Evolutionary conservation across 441 rosid genomes (phyloP), one percentile per base, ranked within the genome.

Genomic region (Brassica balearica): DNA sequence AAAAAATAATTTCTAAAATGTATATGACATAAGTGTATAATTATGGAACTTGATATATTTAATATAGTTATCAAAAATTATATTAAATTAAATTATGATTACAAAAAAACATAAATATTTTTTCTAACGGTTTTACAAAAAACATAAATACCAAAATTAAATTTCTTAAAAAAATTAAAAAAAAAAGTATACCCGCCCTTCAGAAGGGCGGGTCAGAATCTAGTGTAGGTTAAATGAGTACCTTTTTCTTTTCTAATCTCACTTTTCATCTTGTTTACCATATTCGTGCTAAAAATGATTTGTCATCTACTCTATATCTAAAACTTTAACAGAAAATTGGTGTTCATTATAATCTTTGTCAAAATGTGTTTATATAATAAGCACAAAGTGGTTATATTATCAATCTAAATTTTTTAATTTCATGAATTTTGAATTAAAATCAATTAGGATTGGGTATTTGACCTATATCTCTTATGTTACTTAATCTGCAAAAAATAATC

Each of bases 191-290:
- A n/a, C n/a, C n/a, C n/a, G n/a, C n/a, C n/a, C n/a, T n/a, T n/a
- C n/a, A n/a, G n/a, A n/a, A n/a, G n/a, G n/a, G n/a, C n/a, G n/a
- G n/a, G n/a, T n/a, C n/a, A n/a, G n/a, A n/a, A n/a, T n/a, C n/a
- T n/a, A n/a, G n/a, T 19, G 64, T 19, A 20, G 63, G 12, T 59
- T 59, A 59, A 59, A 6, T 20, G 27, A 58, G 29, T 22, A 59
- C 29, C 60, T 55, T 20, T 59, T 56, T 8, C 8, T 56, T 56
- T 59, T 59, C 63, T 59, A 20, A 11, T 59, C 61, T 56, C 63
- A 59, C 63, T 22, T 59, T 59, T 59, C 29, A 15, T 17, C 60
- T 55, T 55, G 23, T 15, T 17, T 55, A 55, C 23, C 60, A 55
- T 17, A 55, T 17, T 55, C 22, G 10, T 55, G 60, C 60, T 7